phyloP scores from a whole-genome alignment of 768 basidiomycete genomes.

The Suillus clintonianus region DNA sequence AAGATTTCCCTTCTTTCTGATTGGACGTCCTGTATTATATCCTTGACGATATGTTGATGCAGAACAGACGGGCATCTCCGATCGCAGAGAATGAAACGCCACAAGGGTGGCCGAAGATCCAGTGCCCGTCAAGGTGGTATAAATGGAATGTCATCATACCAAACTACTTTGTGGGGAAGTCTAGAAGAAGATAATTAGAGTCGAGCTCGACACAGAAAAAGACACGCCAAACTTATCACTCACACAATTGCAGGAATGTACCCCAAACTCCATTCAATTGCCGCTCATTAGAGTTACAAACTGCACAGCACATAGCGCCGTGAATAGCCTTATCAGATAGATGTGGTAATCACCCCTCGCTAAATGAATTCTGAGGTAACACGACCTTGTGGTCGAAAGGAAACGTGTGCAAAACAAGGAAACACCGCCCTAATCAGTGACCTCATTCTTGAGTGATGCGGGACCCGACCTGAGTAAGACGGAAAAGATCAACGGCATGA shows the following conservation, averaged over 20 bases:
- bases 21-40: not conserved
- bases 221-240: not conserved
- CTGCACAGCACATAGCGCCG: not conserved
- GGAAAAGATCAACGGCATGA: too few species aligned
- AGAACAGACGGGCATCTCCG: too few species aligned
- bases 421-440: not conserved
- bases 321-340: not conserved
- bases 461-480: not conserved
- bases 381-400: not conserved
- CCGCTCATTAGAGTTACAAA: not conserved
- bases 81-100: not conserved
- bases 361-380: not conserved
- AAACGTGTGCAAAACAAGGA: not conserved
- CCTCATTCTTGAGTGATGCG: not conserved
- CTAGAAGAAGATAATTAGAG: not conserved
- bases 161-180: not conserved
- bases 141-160: not conserved
- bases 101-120: not conserved
- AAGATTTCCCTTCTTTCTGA: not conserved
- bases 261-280: not conserved
- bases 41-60: not conserved
- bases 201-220: not conserved
- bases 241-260: not conserved
- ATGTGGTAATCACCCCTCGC: not conserved
- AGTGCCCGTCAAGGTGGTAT: not conserved